A percentile compares a stretch with the other conserved stretches of the same genome.
Conservation (phyloP, 176 grass and related monocot species). For the Pharus latifolius region DNA sequence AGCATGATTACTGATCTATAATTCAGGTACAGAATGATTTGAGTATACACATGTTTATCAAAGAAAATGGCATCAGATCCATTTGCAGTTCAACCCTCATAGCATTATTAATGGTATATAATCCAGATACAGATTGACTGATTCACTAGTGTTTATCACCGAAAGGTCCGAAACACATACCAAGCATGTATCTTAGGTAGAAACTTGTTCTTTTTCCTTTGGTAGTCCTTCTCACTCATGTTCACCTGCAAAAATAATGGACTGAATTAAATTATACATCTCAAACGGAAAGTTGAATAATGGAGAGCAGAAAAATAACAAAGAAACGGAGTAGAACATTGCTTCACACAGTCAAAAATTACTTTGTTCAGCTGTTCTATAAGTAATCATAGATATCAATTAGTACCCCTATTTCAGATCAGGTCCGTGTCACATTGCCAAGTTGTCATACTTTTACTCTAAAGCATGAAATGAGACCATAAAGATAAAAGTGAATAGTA, state of each 20-base stretch:
- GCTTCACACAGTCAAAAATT: no score
- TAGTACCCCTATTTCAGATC: no score
- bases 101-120: background rate
- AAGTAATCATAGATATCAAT: no score
- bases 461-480: no score
- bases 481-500: no score
- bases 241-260: conserved; percentile 72
- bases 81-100: background rate
- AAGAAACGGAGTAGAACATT: background rate
- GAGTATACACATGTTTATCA: background rate
- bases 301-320: background rate
- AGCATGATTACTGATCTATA: background rate
- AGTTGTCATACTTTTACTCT: no score
- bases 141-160: no score
- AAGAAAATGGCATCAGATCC: background rate
- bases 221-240: conserved; percentile 97
- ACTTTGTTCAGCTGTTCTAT: no score
- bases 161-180: conserved; percentile 47
- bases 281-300: background rate
- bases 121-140: background rate
- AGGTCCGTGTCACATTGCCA: no score
- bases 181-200: conserved; percentile 94
- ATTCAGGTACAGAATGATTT: background rate
- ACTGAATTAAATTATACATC: background rate
- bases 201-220: conserved; percentile 99